phyloP scores from a whole-genome alignment of 495 filamentous ascomycete species.

The Recurvomyces mirabilis region DNA sequence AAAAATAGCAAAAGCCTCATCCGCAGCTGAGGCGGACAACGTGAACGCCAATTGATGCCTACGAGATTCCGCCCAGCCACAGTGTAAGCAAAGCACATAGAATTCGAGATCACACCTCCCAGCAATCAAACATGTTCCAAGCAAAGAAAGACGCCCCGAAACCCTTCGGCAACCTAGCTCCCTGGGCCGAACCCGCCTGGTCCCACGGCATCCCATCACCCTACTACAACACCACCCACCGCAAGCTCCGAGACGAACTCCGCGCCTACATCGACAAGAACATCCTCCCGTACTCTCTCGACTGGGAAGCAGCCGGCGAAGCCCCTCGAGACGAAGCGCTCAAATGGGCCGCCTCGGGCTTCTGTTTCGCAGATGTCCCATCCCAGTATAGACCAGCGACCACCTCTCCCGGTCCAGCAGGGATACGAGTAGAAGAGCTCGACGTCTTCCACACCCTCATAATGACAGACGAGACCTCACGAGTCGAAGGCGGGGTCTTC shows the following conservation, averaged over 20 bases:
- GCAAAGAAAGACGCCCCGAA: too few relatives aligned
- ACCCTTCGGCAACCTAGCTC: slow-evolving; percentile 25
- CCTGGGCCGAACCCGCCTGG: slow-evolving; percentile 32
- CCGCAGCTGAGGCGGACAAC: too few relatives aligned
- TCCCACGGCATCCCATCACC: slow-evolving; percentile 29
- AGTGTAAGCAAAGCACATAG: too few relatives aligned
- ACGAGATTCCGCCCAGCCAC: too few relatives aligned
- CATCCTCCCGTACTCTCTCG: slow-evolving; percentile 27
- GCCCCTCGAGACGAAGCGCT: slow-evolving; percentile 24
- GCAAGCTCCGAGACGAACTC: slow-evolving; percentile 21
- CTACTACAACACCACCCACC: slow-evolving; percentile 31
- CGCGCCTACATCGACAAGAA: slow-evolving; percentile 27
- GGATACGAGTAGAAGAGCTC: slow-evolving; percentile 27
- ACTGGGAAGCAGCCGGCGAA: slow-evolving; percentile 31
- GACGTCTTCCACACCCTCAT: slow-evolving; percentile 31
- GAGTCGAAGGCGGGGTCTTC: slow-evolving; percentile 29
- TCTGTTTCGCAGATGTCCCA: slow-evolving; percentile 30
- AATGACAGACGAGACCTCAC: slow-evolving; percentile 27
- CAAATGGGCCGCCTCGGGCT: slow-evolving; percentile 27
- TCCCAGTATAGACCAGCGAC: slow-evolving; percentile 24
- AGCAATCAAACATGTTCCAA: too few relatives aligned
- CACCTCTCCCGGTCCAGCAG: slow-evolving; percentile 26
- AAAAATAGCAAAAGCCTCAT: too few relatives aligned
- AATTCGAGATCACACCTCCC: too few relatives aligned
- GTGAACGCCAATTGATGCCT: too few relatives aligned